phyloP scores from a whole-genome alignment of 352 stramenopile genomes.

The Bremia lactucae region DNA sequence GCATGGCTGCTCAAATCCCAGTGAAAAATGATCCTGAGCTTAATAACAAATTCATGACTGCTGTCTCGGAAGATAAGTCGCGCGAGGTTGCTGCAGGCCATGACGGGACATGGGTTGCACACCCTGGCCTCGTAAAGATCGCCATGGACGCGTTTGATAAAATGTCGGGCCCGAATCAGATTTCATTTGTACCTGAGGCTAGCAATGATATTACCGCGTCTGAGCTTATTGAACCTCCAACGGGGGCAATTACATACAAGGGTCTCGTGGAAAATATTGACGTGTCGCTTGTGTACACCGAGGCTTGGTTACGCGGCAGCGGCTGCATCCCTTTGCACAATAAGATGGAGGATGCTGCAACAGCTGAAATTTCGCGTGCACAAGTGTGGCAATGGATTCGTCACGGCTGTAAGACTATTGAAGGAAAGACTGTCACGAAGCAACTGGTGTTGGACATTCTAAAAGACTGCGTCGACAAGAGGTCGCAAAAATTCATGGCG shows the following conservation, averaged over 20 bases:
- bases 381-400: conserved; percentile 92
- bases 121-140: conserved; percentile 89
- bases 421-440: conserved; percentile 63
- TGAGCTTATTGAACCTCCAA: conserved; percentile 52
- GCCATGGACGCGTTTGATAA: conserved; percentile 91
- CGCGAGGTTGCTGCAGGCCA: conserved; percentile 87
- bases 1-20: conserved; percentile 95
- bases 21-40: conserved; percentile 87
- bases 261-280: conserved; percentile 87
- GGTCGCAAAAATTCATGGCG: conserved; percentile 27
- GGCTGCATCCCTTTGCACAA: conserved; percentile 91
- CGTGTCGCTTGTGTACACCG: conserved; percentile 90
- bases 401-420: conserved; percentile 53
- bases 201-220: conserved; percentile 46
- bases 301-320: conserved; percentile 89
- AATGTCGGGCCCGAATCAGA: conserved; percentile 90
- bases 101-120: conserved; percentile 94
- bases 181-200: conserved; percentile 46
- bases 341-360: conserved; percentile 93
- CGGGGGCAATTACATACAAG: conserved; percentile 67
- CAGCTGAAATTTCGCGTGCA: conserved; percentile 88
- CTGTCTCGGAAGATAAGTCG: conserved; percentile 86
- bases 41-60: conserved; percentile 85
- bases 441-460: conserved; percentile 49
- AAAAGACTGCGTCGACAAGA: conserved; percentile 48